phyloP scores from a whole-genome alignment of 2,329 filamentous ascomycete species.

The Calonectria honghensis region DNA sequence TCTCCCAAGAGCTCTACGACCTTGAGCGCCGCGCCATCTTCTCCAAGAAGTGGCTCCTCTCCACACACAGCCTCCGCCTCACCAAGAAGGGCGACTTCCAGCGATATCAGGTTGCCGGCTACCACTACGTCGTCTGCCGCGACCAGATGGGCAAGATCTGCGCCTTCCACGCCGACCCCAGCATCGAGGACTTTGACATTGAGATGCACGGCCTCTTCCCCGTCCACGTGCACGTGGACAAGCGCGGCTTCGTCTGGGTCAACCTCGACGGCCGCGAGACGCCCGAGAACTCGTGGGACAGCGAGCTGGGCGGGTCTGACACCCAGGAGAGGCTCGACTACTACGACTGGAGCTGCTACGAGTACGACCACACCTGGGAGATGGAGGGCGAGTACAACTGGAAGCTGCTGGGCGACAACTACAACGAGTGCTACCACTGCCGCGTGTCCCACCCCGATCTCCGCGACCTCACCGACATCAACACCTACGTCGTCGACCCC shows the following conservation, averaged over 20 bases:
- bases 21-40: constrained; percentile 74
- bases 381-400: constrained; percentile 75
- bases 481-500: constrained; percentile 67
- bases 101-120: constrained; percentile 72
- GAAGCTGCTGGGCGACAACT: constrained; percentile 77
- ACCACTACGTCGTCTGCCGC: constrained; percentile 69
- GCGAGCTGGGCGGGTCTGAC: constrained; percentile 69
- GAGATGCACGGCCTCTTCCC: constrained; percentile 71
- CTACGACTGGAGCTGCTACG: constrained; percentile 70
- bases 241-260: constrained; percentile 73
- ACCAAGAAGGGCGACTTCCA: constrained; percentile 73
- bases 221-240: constrained; percentile 71
- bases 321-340: constrained; percentile 65
- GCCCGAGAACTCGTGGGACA: constrained; percentile 69
- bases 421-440: constrained; percentile 80
- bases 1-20: constrained; percentile 70
- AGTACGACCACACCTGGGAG: constrained; percentile 74
- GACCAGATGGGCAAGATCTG: constrained; percentile 68
- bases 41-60: constrained; percentile 73
- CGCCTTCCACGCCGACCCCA: constrained; percentile 72
- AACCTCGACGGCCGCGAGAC: constrained; percentile 70
- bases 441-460: constrained; percentile 75
- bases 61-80: constrained; percentile 71
- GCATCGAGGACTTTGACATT: constrained; percentile 72
- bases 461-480: constrained; percentile 72